Evolutionary conservation across 768 basidiomycete species (phyloP).

Genomic region (Boletus rufocinnamomeus): DNA sequence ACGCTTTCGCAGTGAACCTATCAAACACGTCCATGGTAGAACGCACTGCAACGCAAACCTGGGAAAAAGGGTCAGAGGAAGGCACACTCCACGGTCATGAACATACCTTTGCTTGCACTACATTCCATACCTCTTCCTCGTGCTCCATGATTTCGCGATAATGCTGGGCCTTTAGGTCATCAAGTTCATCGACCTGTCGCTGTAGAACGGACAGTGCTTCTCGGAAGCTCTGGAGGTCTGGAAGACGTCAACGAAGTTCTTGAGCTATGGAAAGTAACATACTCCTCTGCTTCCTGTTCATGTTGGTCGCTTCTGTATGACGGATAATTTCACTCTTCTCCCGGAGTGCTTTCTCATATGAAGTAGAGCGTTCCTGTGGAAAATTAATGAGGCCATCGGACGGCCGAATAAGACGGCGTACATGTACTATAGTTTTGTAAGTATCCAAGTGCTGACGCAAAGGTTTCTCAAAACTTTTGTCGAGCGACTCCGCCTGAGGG

Average conservation of each 20-base stretch:
- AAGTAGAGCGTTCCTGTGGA: conserved; percentile 74
- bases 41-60: conserved; percentile 82
- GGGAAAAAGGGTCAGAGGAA: conserved; percentile 17
- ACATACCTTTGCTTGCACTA: conserved; percentile 78
- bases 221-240: conserved; percentile 87
- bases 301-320: conserved; percentile 79
- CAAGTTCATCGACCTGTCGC: conserved; percentile 88
- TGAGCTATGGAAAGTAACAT: conserved; percentile 32
- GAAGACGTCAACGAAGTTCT: conserved; percentile 11
- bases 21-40: conserved; percentile 94
- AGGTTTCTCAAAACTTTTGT: conserved; percentile 88
- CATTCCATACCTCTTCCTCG: conserved; percentile 95
- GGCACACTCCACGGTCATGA: background rate
- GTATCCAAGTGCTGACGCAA: conserved; percentile 81
- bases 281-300: conserved; percentile 89
- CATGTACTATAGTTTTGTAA: conserved; percentile 73
- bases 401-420: conserved; percentile 35
- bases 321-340: conserved; percentile 86
- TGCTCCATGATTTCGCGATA: conserved; percentile 89
- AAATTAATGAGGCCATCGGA: conserved; percentile 6
- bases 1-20: conserved; percentile 84
- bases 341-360: conserved; percentile 79
- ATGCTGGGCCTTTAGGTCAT: conserved; percentile 80
- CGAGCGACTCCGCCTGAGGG: conserved; percentile 75
- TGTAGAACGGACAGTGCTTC: conserved; percentile 81